These are phyloP conservation scores for Asterochloris erici DNA, from an alignment of 139 green algal species.

Conservation along the genomic window DNA sequence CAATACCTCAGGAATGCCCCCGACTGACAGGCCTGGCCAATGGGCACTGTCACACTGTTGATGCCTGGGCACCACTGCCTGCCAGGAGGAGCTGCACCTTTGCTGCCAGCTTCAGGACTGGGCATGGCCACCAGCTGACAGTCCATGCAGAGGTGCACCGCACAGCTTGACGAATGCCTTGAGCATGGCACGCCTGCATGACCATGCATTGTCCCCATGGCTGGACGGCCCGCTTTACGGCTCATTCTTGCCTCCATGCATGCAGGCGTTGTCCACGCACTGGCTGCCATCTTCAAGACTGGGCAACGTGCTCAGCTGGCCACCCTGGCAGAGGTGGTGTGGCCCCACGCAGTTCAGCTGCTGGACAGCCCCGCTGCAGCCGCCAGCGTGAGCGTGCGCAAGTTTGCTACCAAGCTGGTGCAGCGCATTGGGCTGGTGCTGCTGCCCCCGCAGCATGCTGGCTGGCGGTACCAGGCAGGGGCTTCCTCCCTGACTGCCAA, in stretches of 20 bases:
- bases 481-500: slow-evolving; percentile 17
- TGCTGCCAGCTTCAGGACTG: too few species aligned
- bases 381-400: slow-evolving; percentile 41
- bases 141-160: too few species aligned
- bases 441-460: slow-evolving; percentile 63
- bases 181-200: too few species aligned
- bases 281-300: slow-evolving; percentile 73
- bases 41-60: too few species aligned
- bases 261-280: slow-evolving; percentile 42
- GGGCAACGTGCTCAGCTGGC: slow-evolving; percentile 49
- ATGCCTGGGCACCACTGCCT: too few species aligned
- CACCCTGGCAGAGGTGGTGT: slow-evolving; percentile 36
- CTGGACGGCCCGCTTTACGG: too few species aligned
- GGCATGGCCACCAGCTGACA: too few species aligned
- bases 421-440: slow-evolving; percentile 74
- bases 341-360: slow-evolving; percentile 38
- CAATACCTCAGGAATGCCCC: too few species aligned
- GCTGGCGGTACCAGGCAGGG: slow-evolving; percentile 70
- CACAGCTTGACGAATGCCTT: too few species aligned
- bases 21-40: too few species aligned
- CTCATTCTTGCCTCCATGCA: slow-evolving; percentile 7
- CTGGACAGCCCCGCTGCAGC: slow-evolving; percentile 21
- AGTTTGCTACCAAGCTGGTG: slow-evolving; percentile 84
- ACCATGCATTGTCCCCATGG: too few species aligned
- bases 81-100: too few species aligned